Base-by-base conservation (phyloP, 2,329 filamentous ascomycete species). In the Ceratocystis huliohia region DNA sequence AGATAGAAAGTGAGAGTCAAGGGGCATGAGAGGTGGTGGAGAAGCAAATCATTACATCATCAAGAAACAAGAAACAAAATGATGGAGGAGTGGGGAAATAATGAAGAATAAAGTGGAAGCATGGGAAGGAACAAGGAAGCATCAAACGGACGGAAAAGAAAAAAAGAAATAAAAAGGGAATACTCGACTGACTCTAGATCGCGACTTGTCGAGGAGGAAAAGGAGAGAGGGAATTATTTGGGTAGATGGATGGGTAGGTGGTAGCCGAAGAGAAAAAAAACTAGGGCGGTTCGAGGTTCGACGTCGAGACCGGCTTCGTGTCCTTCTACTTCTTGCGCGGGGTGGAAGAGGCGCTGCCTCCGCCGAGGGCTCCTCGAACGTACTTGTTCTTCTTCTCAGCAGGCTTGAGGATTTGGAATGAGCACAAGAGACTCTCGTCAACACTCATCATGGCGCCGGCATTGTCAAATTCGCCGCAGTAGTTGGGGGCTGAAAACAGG, bases 321-420 rank as follows among this genome's bases (percentile, higher is more conserved):
- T 65, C 37, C 66, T 45, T 66, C 63, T 68, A 69, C 69, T 70
- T 70, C 66, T 64, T 69, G 61, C 68, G 69, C 50, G 67, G 67
- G 67, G 67, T 66, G 63, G 66, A 62, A 61, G 64, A 65, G 66
- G 68, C 62, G 46, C 68, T 71, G 70, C 70, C 70, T 69, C 69
- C 68, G 80, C 83, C 82, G 78, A 88, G 82, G 80, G 83, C 82
- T 80, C 82, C 82, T 80, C 86, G 84, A 76, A 95, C 92, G 83
- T 96, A 97, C 92, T 97, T 97, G 90, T 96, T 93, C 88, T 99
- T 99, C 88, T 99, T 99, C 85, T 99, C 94, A 78, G 94, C 94
- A 75, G 94, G 94, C 83, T 97, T 99, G 81, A 99, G 84, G 76
- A 99, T 97, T 91, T 97, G 94, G 88, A 99, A 99, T 70, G 92